Evolutionary conservation across 805 yeast genomes (phyloP), one percentile per base, ranked within the genome.

Genomic region (Starmerella apicola): DNA sequence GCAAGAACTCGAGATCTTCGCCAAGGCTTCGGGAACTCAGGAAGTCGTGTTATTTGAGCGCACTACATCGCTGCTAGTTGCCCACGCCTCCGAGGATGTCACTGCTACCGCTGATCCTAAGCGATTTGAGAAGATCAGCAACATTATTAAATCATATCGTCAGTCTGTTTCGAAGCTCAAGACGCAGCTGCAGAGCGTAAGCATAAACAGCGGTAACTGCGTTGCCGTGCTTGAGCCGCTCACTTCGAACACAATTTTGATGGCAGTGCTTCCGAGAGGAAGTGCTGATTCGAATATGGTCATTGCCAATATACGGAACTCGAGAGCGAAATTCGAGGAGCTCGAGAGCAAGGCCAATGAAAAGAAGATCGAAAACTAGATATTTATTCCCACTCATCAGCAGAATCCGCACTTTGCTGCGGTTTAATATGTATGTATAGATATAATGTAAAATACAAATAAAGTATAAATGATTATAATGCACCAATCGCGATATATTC

Each of bases 1-100:
- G 58, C 72, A 72, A 42, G 80, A 82, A 55, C 65, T 91, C 44
- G 62, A 76, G 34, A 77, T 75, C 50, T 73, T 91, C 54, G 81
- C 85, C 48, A 65, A 70, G 19, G 71, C 82, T 15, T 63, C 85
- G 41, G 78, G 80, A 46, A 95, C 95, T 0, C 81, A 80, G 51
- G 97, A 88, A 55, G 83, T 86, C 36, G 83, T 88, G 10, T 60
- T 91, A 39, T 91, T 91, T 61, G 98, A 91, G 57, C 80, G 82
- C 54, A 83, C 95, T 0, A 91, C 98, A 0, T 91, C 91, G 51
- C 62, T 91, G 48, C 84, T 81, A 27, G 78, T 81, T 20, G 77
- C 86, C 4, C 68, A 66, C 34, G 60, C 61, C 19, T 42, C 46
- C 2, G 36, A 39, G 5, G 27, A 47, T 17, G 35, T 12, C 15